A percentile compares a stretch with the other conserved stretches of the same genome.
These are phyloP conservation scores for Schizosaccharomyces osmophilus DNA, from an alignment of 805 yeast genomes.

Conservation along the genomic window DNA sequence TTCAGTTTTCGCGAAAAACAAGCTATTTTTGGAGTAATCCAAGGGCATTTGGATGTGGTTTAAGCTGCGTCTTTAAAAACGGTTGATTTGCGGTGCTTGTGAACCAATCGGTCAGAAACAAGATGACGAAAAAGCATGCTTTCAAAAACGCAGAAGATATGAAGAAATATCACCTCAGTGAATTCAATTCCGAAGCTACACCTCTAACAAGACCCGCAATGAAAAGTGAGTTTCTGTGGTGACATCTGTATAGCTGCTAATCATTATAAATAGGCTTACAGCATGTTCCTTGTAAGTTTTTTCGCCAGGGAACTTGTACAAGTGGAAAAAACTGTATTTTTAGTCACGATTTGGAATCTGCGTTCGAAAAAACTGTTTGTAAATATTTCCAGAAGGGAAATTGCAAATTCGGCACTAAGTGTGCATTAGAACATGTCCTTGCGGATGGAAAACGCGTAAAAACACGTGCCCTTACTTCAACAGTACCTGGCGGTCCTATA, in stretches of 20 bases:
- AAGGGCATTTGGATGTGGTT: too few species aligned
- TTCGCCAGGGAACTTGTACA: slow-evolving; percentile 75
- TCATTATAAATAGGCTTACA: slow-evolving; percentile 27
- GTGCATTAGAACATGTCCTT: slow-evolving; percentile 76
- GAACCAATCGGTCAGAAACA: neutral
- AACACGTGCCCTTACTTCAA: slow-evolving; percentile 9
- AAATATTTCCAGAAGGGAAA: slow-evolving; percentile 90
- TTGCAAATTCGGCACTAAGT: slow-evolving; percentile 81
- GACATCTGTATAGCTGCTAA: neutral
- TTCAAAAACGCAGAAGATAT: neutral
- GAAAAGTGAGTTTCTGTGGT: neutral
- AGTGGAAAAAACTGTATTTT: slow-evolving; percentile 87
- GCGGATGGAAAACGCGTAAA: slow-evolving; percentile 76
- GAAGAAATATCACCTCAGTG: neutral
- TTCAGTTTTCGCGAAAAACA: too few species aligned
- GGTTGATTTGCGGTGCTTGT: too few species aligned
- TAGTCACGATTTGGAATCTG: slow-evolving; percentile 44
- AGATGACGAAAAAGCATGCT: neutral
- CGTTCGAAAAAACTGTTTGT: slow-evolving; percentile 38
- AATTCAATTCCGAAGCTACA: neutral
- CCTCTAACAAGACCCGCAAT: neutral
- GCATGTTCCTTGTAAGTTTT: slow-evolving; percentile 93
- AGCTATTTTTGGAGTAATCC: too few species aligned
- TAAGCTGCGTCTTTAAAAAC: too few species aligned
- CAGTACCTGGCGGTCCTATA: neutral